Evolutionary conservation across 2,329 filamentous ascomycete species (phyloP).

Genomic region (Fusarium bactridioides): DNA sequence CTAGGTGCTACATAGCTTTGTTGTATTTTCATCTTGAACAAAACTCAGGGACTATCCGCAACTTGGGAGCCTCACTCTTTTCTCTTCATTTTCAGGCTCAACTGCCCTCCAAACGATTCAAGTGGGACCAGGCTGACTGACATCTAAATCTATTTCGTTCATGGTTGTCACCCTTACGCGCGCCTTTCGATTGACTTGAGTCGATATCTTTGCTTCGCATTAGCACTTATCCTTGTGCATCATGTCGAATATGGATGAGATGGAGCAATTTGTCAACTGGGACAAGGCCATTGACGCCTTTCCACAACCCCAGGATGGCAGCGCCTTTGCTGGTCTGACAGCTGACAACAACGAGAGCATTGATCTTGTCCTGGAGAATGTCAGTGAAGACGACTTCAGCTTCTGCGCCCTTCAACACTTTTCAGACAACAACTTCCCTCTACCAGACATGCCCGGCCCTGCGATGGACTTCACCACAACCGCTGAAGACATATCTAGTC

Average conservation of each 20-base stretch:
- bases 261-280: conserved; percentile 72
- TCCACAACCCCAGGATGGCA: conserved; percentile 44
- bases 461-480: conserved; percentile 42
- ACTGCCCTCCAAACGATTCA: conserved; percentile 4
- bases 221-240: conserved; percentile 22
- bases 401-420: conserved; percentile 68
- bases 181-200: conserved; percentile 38
- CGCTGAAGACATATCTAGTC: conserved; percentile 17
- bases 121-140: conserved; percentile 19
- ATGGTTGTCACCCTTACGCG: conserved; percentile 24
- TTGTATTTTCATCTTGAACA: conserved; percentile 33
- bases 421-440: conserved; percentile 49
- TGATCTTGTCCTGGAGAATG: conserved; percentile 63
- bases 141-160: conserved; percentile 4
- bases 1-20: not conserved
- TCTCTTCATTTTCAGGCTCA: conserved; percentile 17
- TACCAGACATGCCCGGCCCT: conserved; percentile 43
- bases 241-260: conserved; percentile 56
- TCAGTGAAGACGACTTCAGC: conserved; percentile 66
- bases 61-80: conserved; percentile 12
- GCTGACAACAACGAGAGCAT: conserved; percentile 51
- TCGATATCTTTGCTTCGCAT: conserved; percentile 23
- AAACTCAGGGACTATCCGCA: conserved; percentile 35
- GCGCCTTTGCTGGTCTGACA: conserved; percentile 48
- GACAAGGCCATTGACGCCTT: conserved; percentile 56